phyloP scores from a whole-genome alignment of 179 eudicot species.

The Silene coronaria region DNA sequence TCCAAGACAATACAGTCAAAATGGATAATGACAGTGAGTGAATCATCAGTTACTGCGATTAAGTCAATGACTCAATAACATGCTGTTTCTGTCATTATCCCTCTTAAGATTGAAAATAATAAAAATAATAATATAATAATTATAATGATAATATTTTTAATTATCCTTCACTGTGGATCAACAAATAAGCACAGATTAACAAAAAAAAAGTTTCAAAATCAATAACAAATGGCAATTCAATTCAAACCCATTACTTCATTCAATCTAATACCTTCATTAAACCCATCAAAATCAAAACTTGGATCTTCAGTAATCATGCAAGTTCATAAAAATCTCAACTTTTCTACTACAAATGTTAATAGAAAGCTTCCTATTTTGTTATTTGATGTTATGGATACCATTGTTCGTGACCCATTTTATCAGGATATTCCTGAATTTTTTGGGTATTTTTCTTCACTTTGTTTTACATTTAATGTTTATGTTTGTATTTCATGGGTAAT shows the following conservation, averaged over 20 bases:
- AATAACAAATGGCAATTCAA: slow-evolving; percentile 10
- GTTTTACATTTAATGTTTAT: not conserved
- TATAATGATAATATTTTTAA: too few species aligned
- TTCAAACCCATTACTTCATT: slow-evolving; percentile 23
- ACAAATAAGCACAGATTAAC: too few species aligned
- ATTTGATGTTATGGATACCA: slow-evolving; percentile 89
- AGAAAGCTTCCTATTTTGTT: slow-evolving; percentile 63
- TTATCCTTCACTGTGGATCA: too few species aligned
- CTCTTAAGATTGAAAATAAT: too few species aligned
- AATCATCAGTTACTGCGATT: too few species aligned
- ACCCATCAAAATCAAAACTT: slow-evolving; percentile 15
- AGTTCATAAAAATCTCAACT: not conserved
- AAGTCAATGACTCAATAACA: too few species aligned
- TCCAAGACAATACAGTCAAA: too few species aligned
- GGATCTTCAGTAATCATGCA: slow-evolving; percentile 14
- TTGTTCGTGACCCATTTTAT: slow-evolving; percentile 88
- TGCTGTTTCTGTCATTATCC: too few species aligned
- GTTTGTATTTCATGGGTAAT: not conserved
- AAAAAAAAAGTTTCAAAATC: too few species aligned
- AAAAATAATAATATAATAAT: too few species aligned
- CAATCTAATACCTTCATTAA: slow-evolving; percentile 1
- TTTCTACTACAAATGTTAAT: slow-evolving; percentile 11
- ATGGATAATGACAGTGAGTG: too few species aligned
- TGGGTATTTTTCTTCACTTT: slow-evolving; percentile 34
- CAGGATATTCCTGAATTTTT: slow-evolving; percentile 72